Base-by-base conservation (phyloP, 2,329 filamentous ascomycete genomes). In the Cercospora berteroae region DNA sequence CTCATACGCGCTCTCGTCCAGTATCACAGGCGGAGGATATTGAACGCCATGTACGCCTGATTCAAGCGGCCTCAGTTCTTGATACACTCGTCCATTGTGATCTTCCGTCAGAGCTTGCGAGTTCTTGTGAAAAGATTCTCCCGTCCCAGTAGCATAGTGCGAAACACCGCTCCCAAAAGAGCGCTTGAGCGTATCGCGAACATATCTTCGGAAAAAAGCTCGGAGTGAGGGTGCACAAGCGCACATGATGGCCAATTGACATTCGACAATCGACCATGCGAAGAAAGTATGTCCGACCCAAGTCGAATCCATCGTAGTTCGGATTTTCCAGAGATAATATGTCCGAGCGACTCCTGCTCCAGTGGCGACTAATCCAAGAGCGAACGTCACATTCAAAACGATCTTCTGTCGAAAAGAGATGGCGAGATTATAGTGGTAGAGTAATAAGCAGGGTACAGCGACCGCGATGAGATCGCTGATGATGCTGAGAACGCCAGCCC, bases 211-310 rank as follows among this genome's bases (percentile, higher is more conserved):
- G 65, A 76, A 73, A 66, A 77, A 73, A 5, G 71, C 74, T 10
- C 76, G 73, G 4, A 76, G 60, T 1, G 71, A 71, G 0, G 76
- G 76, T 8, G 74, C 71, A 58, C 74, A 75, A 2, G 76, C 73
- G 61, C 74, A 77, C 63, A 77, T 75, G 42, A 77, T 73, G 27
- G 71, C 75, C 1, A 77, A 68, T 23, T 77, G 74, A 18, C 69
- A 69, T 64, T 77, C 75, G 31, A 76, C 64, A 12, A 74, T 39
- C 4, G 71, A 71, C 73, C 73, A 77, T 48, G 71, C 68, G 69
- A 73, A 74, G 52, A 75, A 69, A 31, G 71, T 59, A 61, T 74
- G 76, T 29, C 73, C 73, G 0, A 60, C 65, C 74, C 74, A 76
- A 16, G 63, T 70, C 3, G 68, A 69, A 58, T 76, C 74, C 61